Percentiles rank a stretch among this genome's conserved stretches.
phyloP scores from a whole-genome alignment of 2,329 filamentous ascomycete genomes.

The Colletotrichum trifolii region DNA sequence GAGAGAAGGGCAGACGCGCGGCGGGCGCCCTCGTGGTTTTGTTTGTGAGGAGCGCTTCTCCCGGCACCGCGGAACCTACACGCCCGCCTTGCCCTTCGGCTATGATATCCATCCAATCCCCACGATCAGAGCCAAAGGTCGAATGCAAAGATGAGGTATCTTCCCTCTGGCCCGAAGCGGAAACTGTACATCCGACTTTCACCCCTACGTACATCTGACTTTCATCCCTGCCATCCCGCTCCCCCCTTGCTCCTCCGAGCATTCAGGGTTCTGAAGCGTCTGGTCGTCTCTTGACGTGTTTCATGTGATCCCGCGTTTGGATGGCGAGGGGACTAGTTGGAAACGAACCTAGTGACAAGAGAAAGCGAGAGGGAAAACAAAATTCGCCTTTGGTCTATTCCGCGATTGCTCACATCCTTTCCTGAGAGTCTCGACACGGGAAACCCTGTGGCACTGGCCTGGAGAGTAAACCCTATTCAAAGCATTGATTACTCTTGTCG shows the following conservation, averaged over 20 bases:
- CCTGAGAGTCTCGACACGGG: no score
- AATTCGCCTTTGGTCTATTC: neutral
- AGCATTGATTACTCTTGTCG: no score
- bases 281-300: conserved; percentile 25
- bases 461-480: no score
- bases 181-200: neutral
- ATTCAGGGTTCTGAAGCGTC: conserved; percentile 25
- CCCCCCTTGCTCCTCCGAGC: neutral
- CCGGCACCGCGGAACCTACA: no score
- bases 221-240: conserved; percentile 8
- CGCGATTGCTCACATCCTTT: no score
- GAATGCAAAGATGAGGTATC: conserved; percentile 5
- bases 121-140: neutral
- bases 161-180: neutral
- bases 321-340: neutral
- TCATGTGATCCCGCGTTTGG: conserved; percentile 16
- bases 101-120: neutral
- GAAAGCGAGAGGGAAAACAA: neutral
- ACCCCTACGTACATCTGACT: no score
- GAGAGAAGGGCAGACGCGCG: no score
- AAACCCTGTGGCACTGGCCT: no score
- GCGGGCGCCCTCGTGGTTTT: no score
- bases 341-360: conserved; percentile 11
- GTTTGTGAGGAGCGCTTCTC: no score
- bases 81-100: no score